Percentiles rank a stretch among this genome's conserved stretches.
Conservation (phyloP, 495 filamentous ascomycete species). For the Chaetomium fimeti region DNA sequence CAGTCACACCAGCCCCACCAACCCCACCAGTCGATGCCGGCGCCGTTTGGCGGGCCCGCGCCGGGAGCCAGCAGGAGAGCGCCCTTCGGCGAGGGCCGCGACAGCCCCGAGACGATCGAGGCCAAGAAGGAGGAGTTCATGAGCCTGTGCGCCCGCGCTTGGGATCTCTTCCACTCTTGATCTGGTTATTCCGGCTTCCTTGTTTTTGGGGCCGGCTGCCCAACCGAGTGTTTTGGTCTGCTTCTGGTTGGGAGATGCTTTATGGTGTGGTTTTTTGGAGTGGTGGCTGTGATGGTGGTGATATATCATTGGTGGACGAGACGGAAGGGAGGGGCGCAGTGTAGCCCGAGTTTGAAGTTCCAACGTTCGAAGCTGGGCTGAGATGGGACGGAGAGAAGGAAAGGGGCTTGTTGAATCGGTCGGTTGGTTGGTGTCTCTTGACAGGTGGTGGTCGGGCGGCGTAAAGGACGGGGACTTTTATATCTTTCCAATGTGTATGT, state of each 20-base stretch:
- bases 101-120: constrained; percentile 78
- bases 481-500: neutral
- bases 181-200: too few relatives aligned
- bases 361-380: neutral
- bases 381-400: neutral
- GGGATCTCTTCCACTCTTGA: constrained; percentile 97
- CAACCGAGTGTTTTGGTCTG: too few relatives aligned
- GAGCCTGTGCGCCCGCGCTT: constrained; percentile 78
- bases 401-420: neutral
- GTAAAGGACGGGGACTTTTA: neutral
- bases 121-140: constrained; percentile 96
- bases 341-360: neutral
- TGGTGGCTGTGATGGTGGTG: neutral
- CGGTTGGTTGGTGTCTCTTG: neutral
- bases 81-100: constrained; percentile 74
- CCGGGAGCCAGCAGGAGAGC: constrained; percentile 51
- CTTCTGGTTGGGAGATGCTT: neutral
- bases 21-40: neutral
- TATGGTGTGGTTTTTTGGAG: neutral
- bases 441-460: neutral
- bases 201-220: neutral
- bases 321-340: neutral
- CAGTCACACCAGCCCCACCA: neutral
- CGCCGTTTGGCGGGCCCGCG: neutral
- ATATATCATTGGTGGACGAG: neutral